Evolutionary conservation across 2,329 filamentous ascomycete species (phyloP).

Genomic region (Trichoderma atroviride): DNA sequence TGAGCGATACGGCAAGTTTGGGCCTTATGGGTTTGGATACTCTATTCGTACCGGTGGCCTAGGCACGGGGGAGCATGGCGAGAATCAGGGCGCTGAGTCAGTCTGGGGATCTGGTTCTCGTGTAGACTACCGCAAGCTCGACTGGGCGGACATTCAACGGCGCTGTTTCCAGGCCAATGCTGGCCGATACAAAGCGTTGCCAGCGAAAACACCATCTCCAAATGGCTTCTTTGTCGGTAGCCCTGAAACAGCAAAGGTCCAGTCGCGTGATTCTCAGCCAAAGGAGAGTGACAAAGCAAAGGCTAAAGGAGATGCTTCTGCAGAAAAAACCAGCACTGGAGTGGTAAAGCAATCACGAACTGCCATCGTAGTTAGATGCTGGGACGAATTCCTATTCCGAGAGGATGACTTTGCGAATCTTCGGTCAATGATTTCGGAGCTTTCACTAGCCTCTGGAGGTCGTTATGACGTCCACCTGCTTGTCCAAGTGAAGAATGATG

Average conservation of each 20-base stretch:
- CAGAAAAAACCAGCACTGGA: background rate
- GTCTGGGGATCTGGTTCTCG: slow-evolving; percentile 73
- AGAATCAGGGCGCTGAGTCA: slow-evolving; percentile 75
- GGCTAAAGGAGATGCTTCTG: background rate
- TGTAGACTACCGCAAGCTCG: slow-evolving; percentile 75
- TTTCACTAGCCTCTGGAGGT: slow-evolving; percentile 77
- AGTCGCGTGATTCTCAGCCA: background rate
- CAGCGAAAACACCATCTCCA: slow-evolving; percentile 44
- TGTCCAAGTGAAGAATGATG: slow-evolving; percentile 80
- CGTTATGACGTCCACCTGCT: slow-evolving; percentile 87
- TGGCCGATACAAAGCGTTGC: slow-evolving; percentile 64
- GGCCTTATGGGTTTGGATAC: slow-evolving; percentile 89
- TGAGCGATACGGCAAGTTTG: slow-evolving; percentile 84
- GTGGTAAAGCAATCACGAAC: slow-evolving; percentile 50
- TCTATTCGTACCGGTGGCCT: slow-evolving; percentile 75
- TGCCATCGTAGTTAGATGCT: slow-evolving; percentile 79
- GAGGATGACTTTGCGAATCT: slow-evolving; percentile 81
- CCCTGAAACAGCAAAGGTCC: background rate
- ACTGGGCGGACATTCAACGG: slow-evolving; percentile 79
- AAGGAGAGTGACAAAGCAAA: background rate
- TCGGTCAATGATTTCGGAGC: slow-evolving; percentile 80
- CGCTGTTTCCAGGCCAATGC: slow-evolving; percentile 73
- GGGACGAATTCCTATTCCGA: slow-evolving; percentile 78
- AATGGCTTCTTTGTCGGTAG: slow-evolving; percentile 54
- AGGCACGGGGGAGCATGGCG: slow-evolving; percentile 82